Conservation (phyloP, 1,139 yeast genomes). For the Hyphopichia pseudoburtonii region DNA sequence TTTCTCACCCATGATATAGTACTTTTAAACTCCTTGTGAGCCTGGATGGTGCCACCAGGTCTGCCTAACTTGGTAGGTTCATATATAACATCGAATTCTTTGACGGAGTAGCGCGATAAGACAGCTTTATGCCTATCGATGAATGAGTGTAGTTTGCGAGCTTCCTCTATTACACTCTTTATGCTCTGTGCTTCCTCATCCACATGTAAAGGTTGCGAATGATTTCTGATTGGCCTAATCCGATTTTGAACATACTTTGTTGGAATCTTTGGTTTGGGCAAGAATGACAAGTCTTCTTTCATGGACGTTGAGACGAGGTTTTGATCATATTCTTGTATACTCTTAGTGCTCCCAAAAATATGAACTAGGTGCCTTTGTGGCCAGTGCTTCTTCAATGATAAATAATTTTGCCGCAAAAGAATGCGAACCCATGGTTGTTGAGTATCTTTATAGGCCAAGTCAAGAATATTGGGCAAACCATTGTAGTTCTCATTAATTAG, state of each 20-base stretch:
- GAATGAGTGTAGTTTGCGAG: constrained; percentile 21
- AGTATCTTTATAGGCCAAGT: constrained; percentile 25
- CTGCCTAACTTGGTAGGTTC: constrained; percentile 32
- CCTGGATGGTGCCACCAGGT: constrained; percentile 28
- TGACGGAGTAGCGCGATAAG: constrained; percentile 25
- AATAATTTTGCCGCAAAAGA: constrained; percentile 21
- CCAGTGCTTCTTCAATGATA: constrained; percentile 26
- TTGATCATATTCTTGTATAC: constrained; percentile 9
- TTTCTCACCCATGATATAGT: constrained; percentile 24
- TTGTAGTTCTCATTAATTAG: constrained; percentile 28
- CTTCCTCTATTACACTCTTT: constrained; percentile 11
- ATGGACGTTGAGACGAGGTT: constrained; percentile 5
- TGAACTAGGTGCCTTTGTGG: constrained; percentile 39
- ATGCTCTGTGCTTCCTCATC: background rate
- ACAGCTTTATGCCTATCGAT: constrained; percentile 15
- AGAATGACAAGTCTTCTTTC: no score
- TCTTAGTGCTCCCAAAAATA: constrained; percentile 23
- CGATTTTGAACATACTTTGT: background rate
- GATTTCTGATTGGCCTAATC: background rate
- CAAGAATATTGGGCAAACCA: constrained; percentile 24
- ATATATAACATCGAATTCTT: constrained; percentile 33
- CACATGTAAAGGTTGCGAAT: no score
- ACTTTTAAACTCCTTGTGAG: constrained; percentile 26
- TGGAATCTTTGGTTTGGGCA: background rate
- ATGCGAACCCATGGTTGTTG: constrained; percentile 19